Base-by-base conservation (phyloP, 2,329 filamentous ascomycete genomes). In the Pestalotiopsis sp. region DNA sequence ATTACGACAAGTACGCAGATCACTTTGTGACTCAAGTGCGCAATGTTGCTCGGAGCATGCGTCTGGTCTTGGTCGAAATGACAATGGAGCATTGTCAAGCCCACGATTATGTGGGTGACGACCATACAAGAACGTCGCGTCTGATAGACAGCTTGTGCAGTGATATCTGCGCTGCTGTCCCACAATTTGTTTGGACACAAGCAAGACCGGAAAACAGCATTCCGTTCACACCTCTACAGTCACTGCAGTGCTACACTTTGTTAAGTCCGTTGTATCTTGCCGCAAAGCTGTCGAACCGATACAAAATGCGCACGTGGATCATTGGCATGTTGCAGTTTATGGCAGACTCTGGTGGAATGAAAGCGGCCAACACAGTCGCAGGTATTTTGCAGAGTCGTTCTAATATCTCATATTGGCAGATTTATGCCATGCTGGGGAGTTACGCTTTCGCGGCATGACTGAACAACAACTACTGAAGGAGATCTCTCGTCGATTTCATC, bases 341-440 rank as follows among this genome's bases (percentile, higher is more conserved):
- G 68, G 72, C 73, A n/a, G 66, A 70, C 4, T 61, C 52, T 11
- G 73, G 73, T 0, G 68, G 68, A 2, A 31, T 75, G 7, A 62
- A 36, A 25, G 63, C 69, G 38, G 73, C 73, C 1, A 66, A 58
- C 41, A 66, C 67, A 9, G 68, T 73, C 3, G 69, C 68, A 2
- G 62, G 70, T 2, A 36, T 70, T 20, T 52, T 75, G 45, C 23
- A 64, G 12, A 66, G 31, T 6, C 20, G 11, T 13, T 49, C 64
- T 3, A 27, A 72, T 45, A 25, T 71, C 57, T 68, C 66, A 1
- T 76, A 73, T 25, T 74, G 73, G 71, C 68, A 70, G 3, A 70
- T 77, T 1, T 76, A 74, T 60, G 70, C 72, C 3, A 73, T 71
- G 66, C 45, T 75, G 1, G 75, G 75, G 1, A 75, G 75, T 25